Percentiles rank a stretch among this genome's conserved stretches.
Conservation (phyloP, 768 basidiomycete species). For the Tricholoma hemisulphureum region DNA sequence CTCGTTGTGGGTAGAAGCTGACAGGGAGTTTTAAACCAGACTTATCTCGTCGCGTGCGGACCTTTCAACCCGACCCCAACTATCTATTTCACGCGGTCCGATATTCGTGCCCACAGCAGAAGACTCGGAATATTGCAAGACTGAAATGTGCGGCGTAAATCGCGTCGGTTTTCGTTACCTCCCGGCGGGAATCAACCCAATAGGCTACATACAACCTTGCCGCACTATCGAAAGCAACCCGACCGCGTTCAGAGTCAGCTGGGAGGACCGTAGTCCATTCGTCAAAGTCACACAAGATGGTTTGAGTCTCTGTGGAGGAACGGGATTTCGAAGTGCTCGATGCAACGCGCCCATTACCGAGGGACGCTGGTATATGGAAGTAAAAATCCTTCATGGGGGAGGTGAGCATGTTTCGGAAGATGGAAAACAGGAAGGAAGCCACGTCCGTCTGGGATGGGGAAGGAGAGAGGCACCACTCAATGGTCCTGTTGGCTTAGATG, state of each 20-base stretch:
- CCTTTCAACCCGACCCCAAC: slow-evolving; percentile 65
- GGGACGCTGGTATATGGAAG: slow-evolving; percentile 94
- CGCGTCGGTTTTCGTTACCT: slow-evolving; percentile 78
- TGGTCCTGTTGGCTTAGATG: slow-evolving; percentile 89
- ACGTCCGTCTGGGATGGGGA: slow-evolving; percentile 90
- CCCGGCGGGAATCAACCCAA: slow-evolving; percentile 71
- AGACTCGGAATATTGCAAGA: slow-evolving; percentile 56
- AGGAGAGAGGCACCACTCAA: slow-evolving; percentile 92
- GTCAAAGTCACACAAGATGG: slow-evolving; percentile 80
- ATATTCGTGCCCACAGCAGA: slow-evolving; percentile 61
- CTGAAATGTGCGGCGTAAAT: slow-evolving; percentile 71
- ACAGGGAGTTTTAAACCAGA: slow-evolving; percentile 19
- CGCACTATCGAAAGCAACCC: slow-evolving; percentile 83
- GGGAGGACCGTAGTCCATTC: slow-evolving; percentile 88
- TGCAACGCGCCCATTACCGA: slow-evolving; percentile 87
- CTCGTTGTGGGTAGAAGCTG: slow-evolving; percentile 9
- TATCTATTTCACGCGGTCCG: slow-evolving; percentile 74
- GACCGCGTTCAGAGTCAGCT: slow-evolving; percentile 67
- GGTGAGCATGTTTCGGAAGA: slow-evolving; percentile 54
- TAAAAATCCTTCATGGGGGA: slow-evolving; percentile 73
- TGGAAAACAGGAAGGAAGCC: slow-evolving; percentile 61
- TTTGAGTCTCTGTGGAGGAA: slow-evolving; percentile 70
- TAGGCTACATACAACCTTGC: slow-evolving; percentile 58
- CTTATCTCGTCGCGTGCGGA: slow-evolving; percentile 67
- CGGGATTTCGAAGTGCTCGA: slow-evolving; percentile 88